phyloP scores from a whole-genome alignment of 106 monocot species.

The Dendrobium catenatum region DNA sequence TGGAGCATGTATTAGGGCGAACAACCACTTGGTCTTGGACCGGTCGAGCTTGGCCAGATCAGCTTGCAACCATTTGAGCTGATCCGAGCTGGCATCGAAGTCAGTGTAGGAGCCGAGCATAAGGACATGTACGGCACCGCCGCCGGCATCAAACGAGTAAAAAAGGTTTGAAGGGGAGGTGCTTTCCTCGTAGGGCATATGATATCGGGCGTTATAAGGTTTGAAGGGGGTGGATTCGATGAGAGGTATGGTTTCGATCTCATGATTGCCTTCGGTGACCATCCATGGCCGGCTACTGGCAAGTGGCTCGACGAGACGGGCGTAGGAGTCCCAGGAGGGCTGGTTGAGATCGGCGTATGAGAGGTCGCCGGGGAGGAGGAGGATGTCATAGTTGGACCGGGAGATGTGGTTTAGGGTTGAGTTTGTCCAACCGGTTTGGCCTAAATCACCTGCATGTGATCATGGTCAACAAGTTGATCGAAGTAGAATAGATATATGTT shows the following conservation, averaged over 20 bases:
- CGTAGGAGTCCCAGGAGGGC: constrained; percentile 47
- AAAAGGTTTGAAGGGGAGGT: constrained; percentile 44
- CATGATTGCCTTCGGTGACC: constrained; percentile 62
- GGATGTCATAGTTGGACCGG: constrained; percentile 25
- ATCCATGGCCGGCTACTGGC: constrained; percentile 57
- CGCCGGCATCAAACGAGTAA: constrained; percentile 51
- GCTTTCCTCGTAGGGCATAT: constrained; percentile 42
- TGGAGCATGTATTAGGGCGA: constrained; percentile 73
- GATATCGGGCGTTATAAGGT: constrained; percentile 52
- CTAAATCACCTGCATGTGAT: constrained; percentile 31
- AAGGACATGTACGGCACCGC: constrained; percentile 36
- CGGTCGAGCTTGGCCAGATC: constrained; percentile 47
- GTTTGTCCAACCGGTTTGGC: constrained; percentile 53
- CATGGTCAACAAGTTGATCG: background rate
- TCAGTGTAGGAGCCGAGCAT: constrained; percentile 60
- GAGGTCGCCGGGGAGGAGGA: constrained; percentile 52
- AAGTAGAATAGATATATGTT: background rate
- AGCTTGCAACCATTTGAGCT: constrained; percentile 36
- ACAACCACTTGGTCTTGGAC: constrained; percentile 43
- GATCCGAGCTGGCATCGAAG: constrained; percentile 33
- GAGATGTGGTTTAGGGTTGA: constrained; percentile 34
- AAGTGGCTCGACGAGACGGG: constrained; percentile 43
- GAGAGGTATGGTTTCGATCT: constrained; percentile 43
- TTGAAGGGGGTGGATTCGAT: constrained; percentile 23
- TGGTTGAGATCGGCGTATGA: constrained; percentile 43